Percentiles rank a stretch among this genome's conserved stretches.
Conservation (phyloP, 345 rosid genomes). For the Mangifera indica region DNA sequence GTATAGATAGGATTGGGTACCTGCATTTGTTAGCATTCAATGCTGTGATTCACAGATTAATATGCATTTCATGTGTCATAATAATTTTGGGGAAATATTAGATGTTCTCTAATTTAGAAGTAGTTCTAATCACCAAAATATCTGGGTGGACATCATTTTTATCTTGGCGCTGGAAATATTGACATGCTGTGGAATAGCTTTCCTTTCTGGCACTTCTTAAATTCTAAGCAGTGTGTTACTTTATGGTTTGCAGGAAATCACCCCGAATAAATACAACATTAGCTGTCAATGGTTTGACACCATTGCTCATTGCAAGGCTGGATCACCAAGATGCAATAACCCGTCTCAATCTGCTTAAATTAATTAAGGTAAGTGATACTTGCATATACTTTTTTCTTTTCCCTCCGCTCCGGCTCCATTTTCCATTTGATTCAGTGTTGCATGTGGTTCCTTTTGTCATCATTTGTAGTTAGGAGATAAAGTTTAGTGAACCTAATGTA, state of each 20-base stretch:
- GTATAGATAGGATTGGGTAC: not conserved
- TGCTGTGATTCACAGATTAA: not conserved
- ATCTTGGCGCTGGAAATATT: not conserved
- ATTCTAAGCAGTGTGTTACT: constrained; percentile 6
- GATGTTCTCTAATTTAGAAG: not conserved
- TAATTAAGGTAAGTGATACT: constrained; percentile 63
- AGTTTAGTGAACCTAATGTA: not conserved
- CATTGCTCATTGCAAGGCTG: constrained; percentile 77
- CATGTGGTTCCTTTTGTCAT: not conserved
- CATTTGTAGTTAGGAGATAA: not conserved
- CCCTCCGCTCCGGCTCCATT: not conserved
- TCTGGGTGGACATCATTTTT: not conserved
- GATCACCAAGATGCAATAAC: constrained; percentile 98
- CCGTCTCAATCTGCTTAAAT: constrained; percentile 86
- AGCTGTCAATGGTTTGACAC: constrained; percentile 97
- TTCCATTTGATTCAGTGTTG: not conserved
- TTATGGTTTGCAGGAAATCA: constrained; percentile 71
- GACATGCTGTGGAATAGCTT: not conserved
- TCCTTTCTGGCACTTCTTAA: constrained; percentile 2
- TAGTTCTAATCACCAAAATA: not conserved
- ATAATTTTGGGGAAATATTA: not conserved
- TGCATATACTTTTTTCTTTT: not conserved
- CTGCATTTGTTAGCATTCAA: not conserved
- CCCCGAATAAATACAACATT: constrained; percentile 83
- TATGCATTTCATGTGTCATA: not conserved